Evolutionary conservation across 139 green algal genomes (phyloP).

Genomic region (Closterium sp.): DNA sequence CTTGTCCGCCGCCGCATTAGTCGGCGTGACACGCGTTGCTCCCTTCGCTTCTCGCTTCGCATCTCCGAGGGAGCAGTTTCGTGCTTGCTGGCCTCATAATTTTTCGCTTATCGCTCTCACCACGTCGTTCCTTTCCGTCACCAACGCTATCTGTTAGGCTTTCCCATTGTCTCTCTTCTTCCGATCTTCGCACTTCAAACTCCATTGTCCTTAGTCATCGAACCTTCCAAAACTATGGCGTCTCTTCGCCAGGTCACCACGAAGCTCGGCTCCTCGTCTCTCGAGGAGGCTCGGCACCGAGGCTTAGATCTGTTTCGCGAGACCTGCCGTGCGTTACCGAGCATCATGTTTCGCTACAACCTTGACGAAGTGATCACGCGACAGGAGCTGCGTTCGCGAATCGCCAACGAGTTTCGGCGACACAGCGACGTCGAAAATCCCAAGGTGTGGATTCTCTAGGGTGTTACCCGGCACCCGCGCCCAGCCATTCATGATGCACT

Average conservation of each 20-base stretch:
- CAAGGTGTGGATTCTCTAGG: slow-evolving; percentile 18
- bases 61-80: not conserved
- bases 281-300: slow-evolving; percentile 1
- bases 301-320: slow-evolving; percentile 5
- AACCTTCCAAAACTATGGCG: not conserved
- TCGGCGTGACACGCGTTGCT: not conserved
- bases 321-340: slow-evolving; percentile 40
- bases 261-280: not conserved
- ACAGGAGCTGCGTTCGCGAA: slow-evolving; percentile 39
- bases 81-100: too few relatives aligned
- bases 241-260: not conserved
- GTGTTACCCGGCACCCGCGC: too few relatives aligned
- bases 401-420: slow-evolving; percentile 50
- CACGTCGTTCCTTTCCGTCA: not conserved
- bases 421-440: slow-evolving; percentile 39
- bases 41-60: not conserved
- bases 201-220: too few relatives aligned
- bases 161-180: not conserved
- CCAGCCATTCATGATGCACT: too few relatives aligned
- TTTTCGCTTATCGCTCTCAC: not conserved
- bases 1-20: not conserved
- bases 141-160: not conserved
- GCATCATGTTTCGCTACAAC: slow-evolving; percentile 47
- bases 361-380: slow-evolving; percentile 45
- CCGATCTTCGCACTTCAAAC: not conserved